These are phyloP conservation scores for Pseudogymnoascus sp. DNA, from an alignment of 2,329 filamentous ascomycete genomes.

Conservation along the genomic window DNA sequence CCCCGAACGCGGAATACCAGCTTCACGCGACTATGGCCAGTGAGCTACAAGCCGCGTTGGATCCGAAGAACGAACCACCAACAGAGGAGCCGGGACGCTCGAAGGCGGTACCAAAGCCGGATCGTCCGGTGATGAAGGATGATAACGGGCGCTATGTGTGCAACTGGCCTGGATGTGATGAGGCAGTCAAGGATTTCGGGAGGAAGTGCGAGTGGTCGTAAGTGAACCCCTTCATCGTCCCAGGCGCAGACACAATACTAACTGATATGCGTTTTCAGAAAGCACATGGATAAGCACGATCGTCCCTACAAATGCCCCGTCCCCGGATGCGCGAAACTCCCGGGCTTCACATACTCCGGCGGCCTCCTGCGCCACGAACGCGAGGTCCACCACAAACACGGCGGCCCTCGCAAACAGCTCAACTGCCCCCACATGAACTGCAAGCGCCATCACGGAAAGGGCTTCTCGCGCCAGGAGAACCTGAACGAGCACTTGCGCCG, in stretches of 20 bases:
- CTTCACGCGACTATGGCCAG: conserved; percentile 21
- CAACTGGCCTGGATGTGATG: conserved; percentile 61
- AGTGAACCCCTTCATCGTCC: conserved; percentile 38
- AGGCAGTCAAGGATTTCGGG: conserved; percentile 60
- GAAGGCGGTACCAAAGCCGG: conserved; percentile 54
- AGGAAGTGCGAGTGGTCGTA: conserved; percentile 94
- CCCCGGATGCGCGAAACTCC: conserved; percentile 81
- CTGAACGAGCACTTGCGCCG: conserved; percentile 87
- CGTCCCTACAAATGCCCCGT: conserved; percentile 82
- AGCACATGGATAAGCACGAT: conserved; percentile 98
- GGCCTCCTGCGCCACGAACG: conserved; percentile 84
- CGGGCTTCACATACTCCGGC: conserved; percentile 91
- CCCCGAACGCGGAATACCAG: conserved; percentile 18
- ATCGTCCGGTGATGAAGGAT: conserved; percentile 55
- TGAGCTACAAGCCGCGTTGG: conserved; percentile 20
- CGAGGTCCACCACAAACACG: conserved; percentile 87
- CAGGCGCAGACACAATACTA: neutral
- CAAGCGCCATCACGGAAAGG: conserved; percentile 81
- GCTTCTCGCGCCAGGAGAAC: conserved; percentile 91
- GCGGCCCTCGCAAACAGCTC: conserved; percentile 78
- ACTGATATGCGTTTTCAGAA: conserved; percentile 45
- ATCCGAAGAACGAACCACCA: conserved; percentile 27
- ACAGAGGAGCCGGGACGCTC: conserved; percentile 28
- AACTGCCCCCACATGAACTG: conserved; percentile 83
- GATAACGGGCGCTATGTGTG: conserved; percentile 72